These are phyloP conservation scores for Leucosporidium scottii DNA, from an alignment of 768 basidiomycete genomes.

Conservation along the genomic window DNA sequence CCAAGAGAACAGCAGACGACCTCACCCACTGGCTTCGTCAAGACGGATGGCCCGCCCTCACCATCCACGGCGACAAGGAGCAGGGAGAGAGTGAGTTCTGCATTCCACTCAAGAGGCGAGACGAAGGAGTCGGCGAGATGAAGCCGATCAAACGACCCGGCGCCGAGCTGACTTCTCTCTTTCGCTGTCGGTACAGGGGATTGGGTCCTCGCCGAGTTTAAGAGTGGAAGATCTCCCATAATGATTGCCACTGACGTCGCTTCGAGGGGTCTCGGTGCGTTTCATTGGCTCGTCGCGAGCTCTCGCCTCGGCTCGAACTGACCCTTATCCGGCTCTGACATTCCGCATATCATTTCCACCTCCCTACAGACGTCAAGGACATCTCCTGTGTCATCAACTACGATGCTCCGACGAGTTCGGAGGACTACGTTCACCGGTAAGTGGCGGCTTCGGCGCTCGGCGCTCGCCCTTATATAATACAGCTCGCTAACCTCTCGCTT, in stretches of 20 bases:
- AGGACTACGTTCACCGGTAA: slow-evolving; percentile 53
- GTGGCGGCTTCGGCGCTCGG: too few relatives aligned
- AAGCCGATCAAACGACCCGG: background rate
- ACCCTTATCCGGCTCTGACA: too few relatives aligned
- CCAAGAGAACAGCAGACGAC: slow-evolving; percentile 93
- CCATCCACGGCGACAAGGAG: slow-evolving; percentile 98
- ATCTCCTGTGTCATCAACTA: slow-evolving; percentile 76
- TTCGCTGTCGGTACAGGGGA: slow-evolving; percentile 51
- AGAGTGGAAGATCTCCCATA: slow-evolving; percentile 91
- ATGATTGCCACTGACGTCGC: slow-evolving; percentile 98
- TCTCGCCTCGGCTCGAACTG: too few relatives aligned
- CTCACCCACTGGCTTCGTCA: slow-evolving; percentile 92
- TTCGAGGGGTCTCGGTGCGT: slow-evolving; percentile 99
- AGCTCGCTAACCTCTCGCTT: too few relatives aligned
- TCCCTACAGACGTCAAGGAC: slow-evolving; percentile 80
- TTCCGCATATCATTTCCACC: too few relatives aligned
- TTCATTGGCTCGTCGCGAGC: background rate
- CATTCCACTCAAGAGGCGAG: too few relatives aligned
- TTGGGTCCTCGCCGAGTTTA: slow-evolving; percentile 97
- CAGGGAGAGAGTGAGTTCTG: slow-evolving; percentile 81
- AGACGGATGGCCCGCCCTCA: slow-evolving; percentile 96
- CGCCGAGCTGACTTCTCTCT: background rate
- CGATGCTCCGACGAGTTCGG: slow-evolving; percentile 44
- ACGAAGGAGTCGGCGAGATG: background rate
- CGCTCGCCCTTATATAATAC: too few relatives aligned